A percentile compares a stretch with the other conserved stretches of the same genome.
phyloP scores from a whole-genome alignment of 257 asterid species.

The Ilex asprella region DNA sequence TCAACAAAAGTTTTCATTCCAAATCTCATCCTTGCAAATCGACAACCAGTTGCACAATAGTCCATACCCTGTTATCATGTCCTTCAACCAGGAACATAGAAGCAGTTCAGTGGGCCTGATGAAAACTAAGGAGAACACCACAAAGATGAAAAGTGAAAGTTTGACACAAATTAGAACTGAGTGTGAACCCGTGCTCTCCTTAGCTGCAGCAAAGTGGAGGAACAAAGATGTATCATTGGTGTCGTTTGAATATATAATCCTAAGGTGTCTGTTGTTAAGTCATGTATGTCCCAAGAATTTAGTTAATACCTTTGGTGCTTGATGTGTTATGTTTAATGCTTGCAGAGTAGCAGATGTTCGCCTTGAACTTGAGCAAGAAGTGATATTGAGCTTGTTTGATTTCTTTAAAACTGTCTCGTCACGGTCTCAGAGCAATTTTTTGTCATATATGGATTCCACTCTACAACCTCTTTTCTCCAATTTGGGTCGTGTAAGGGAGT shows the following conservation, averaged over 20 bases:
- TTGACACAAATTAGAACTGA: constrained; percentile 31
- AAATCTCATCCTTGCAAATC: constrained; percentile 66
- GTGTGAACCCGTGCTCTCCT: constrained; percentile 67
- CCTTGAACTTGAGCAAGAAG: constrained; percentile 91
- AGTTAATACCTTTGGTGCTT: constrained; percentile 2
- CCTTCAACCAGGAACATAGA: constrained; percentile 58
- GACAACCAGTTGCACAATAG: constrained; percentile 79
- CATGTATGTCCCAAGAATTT: background rate
- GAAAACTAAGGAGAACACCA: constrained; percentile 33
- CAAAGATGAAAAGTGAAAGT: constrained; percentile 31
- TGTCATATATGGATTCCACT: constrained; percentile 38
- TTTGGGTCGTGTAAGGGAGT: constrained; percentile 27
- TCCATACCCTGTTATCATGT: constrained; percentile 84
- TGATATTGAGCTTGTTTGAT: constrained; percentile 67
- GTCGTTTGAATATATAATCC: constrained; percentile 69
- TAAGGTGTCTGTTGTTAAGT: constrained; percentile 51
- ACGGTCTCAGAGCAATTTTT: constrained; percentile 53
- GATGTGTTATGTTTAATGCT: constrained; percentile 1
- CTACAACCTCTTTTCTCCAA: constrained; percentile 42
- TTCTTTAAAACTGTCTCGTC: constrained; percentile 54
- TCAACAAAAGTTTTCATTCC: constrained; percentile 70
- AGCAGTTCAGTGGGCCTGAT: constrained; percentile 36
- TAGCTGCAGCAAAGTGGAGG: constrained; percentile 88
- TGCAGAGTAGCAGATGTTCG: constrained; percentile 79
- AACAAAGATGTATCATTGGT: constrained; percentile 57